phyloP scores from a whole-genome alignment of 768 basidiomycete genomes.

The Calocybe cyanea region DNA sequence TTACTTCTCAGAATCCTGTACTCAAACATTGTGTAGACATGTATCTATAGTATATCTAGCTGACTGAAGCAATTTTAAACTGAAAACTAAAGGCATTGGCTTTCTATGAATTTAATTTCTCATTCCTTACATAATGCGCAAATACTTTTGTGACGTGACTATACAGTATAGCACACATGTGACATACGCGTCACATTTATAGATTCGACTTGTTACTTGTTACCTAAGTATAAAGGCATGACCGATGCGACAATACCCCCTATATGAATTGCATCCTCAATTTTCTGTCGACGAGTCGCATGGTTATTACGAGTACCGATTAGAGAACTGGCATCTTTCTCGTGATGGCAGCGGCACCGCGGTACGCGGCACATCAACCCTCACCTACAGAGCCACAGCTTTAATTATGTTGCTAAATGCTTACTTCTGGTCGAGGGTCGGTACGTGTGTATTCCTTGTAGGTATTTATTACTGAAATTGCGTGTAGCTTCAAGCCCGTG shows the following conservation, averaged over 20 bases:
- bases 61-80: too few relatives aligned
- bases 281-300: slow-evolving; percentile 42
- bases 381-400: slow-evolving; percentile 35
- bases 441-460: background rate
- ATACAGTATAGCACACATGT: too few relatives aligned
- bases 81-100: too few relatives aligned
- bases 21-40: too few relatives aligned
- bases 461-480: background rate
- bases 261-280: slow-evolving; percentile 37
- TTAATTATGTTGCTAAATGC: slow-evolving; percentile 24
- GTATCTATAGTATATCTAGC: too few relatives aligned
- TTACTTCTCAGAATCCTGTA: too few relatives aligned
- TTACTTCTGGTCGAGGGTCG: slow-evolving; percentile 28
- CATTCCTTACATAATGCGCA: too few relatives aligned
- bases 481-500: background rate
- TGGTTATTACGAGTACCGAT: slow-evolving; percentile 55
- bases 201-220: too few relatives aligned
- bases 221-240: too few relatives aligned
- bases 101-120: too few relatives aligned
- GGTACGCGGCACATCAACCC: slow-evolving; percentile 24
- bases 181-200: too few relatives aligned
- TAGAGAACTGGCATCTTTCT: slow-evolving; percentile 48
- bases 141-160: too few relatives aligned
- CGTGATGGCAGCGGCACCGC: slow-evolving; percentile 36
- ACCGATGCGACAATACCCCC: slow-evolving; percentile 3